Conservation (phyloP, 164 flowering plant species). For the Nymphaea thermarum region DNA sequence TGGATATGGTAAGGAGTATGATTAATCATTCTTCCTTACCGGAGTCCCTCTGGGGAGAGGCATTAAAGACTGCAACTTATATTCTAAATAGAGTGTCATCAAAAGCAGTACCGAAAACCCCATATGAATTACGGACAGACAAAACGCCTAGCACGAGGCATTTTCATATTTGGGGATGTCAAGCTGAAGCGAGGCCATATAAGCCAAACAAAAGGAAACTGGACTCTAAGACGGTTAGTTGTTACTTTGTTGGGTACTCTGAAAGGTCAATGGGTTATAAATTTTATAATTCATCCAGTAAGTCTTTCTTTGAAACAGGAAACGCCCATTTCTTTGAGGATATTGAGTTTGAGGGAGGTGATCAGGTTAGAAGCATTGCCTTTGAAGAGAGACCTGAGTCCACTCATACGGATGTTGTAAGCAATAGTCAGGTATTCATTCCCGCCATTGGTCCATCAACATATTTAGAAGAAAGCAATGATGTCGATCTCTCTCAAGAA, state of each 20-base stretch:
- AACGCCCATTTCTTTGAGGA: not conserved
- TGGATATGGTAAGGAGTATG: conserved; percentile 9
- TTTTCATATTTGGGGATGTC: not conserved
- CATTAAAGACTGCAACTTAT: not conserved
- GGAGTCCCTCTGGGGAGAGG: not conserved
- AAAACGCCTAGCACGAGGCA: not conserved
- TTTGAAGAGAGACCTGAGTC: too few species aligned
- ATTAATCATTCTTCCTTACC: conserved; percentile 2
- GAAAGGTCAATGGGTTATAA: conserved; percentile 2
- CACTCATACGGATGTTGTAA: too few species aligned
- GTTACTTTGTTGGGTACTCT: not conserved
- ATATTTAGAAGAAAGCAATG: too few species aligned
- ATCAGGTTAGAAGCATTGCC: not conserved
- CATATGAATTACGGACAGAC: not conserved
- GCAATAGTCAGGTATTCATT: too few species aligned
- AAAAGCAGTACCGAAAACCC: not conserved
- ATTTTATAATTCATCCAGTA: not conserved
- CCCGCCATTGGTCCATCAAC: too few species aligned
- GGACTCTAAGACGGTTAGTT: not conserved
- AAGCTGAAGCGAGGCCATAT: not conserved
- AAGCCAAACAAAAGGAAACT: not conserved
- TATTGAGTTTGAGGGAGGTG: not conserved
- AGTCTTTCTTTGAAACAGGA: not conserved
- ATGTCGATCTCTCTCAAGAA: too few species aligned
- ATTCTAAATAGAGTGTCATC: not conserved